phyloP scores from a whole-genome alignment of 257 asterid species.

The Datura wrightii region DNA sequence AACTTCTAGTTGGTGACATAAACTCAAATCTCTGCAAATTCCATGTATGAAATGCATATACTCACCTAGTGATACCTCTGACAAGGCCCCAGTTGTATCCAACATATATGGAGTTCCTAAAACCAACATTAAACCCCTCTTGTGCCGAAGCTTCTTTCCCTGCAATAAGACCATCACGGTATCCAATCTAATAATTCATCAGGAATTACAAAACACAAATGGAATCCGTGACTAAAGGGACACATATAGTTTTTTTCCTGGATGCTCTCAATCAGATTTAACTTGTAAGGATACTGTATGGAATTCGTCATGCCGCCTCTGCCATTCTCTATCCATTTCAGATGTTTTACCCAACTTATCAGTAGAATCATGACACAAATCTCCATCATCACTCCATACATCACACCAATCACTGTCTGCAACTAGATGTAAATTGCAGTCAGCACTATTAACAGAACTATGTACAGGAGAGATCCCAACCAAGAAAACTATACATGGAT shows the following conservation, averaged over 20 bases:
- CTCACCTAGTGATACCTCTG: conserved; percentile 81
- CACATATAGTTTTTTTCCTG: background rate
- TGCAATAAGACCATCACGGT: conserved; percentile 88
- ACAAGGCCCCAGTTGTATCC: conserved; percentile 80
- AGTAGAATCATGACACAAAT: conserved; percentile 46
- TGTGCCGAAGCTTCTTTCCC: conserved; percentile 89
- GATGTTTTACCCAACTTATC: conserved; percentile 41
- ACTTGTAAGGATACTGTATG: conserved; percentile 65
- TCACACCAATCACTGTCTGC: conserved; percentile 57
- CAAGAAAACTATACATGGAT: background rate
- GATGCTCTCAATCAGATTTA: background rate
- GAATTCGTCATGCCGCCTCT: conserved; percentile 67
- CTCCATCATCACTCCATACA: conserved; percentile 71
- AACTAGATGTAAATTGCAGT: conserved; percentile 10
- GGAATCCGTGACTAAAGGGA: background rate
- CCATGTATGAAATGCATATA: background rate
- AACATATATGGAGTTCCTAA: conserved; percentile 60
- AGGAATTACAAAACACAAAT: conserved; percentile 34
- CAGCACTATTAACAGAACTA: background rate
- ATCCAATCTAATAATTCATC: conserved; percentile 70
- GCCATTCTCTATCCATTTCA: conserved; percentile 85
- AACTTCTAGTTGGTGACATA: background rate
- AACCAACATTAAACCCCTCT: conserved; percentile 84
- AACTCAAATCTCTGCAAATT: conserved; percentile 24
- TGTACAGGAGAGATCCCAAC: conserved; percentile 6